Evolutionary conservation across 1,284 basidiomycete genomes (phyloP), one percentile per base, ranked within the genome.

Genomic region (Earliella scabrosa): DNA sequence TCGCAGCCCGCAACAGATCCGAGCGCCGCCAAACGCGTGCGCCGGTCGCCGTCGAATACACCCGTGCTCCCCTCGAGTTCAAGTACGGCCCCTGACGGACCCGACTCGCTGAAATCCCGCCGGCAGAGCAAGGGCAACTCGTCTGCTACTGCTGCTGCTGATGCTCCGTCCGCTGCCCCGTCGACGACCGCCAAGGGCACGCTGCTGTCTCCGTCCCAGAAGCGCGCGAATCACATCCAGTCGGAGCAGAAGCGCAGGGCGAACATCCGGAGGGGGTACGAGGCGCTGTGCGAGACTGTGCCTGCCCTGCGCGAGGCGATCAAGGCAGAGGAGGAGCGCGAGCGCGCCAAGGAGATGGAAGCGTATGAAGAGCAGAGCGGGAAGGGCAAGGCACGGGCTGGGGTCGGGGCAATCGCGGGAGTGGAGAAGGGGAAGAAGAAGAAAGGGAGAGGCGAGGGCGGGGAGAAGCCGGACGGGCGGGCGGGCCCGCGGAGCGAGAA

Each of bases 141-240:
- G n/a, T n/a, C n/a, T n/a, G n/a, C n/a, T n/a, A n/a, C n/a, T n/a
- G n/a, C 40, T 21, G 27, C 38, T 10, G 41, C 35, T 10, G 21
- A 21, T 7, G 24, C 29, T 4, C 3, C 54, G 16, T 5, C 38
- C 13, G 16, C 52, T 47, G 21, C 49, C 16, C 39, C 45, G 21
- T 21, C 26, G 7, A 27, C n/a, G 6, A 38, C 14, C 40, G 24
- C 47, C 36, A 74, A 73, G 54, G 69, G 73, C 27, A 64, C 71
- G 43, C 68, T 76, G 44, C 69, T 76, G 27, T 71, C 69, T 21
- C 68, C 75, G 0, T 90, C 88, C 9, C 93, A 96, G 76, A 96
- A 96, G 73, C 94, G 95, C 71, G 92, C 92, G 38, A 96, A 96
- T 66, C 93, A 96, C 68, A 96, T 96, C 61, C 92, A 94, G 63